Percentiles rank a stretch among this genome's conserved stretches.
Conservation (phyloP, 2,329 filamentous ascomycete genomes). For the Fusarium austroafricanum region DNA sequence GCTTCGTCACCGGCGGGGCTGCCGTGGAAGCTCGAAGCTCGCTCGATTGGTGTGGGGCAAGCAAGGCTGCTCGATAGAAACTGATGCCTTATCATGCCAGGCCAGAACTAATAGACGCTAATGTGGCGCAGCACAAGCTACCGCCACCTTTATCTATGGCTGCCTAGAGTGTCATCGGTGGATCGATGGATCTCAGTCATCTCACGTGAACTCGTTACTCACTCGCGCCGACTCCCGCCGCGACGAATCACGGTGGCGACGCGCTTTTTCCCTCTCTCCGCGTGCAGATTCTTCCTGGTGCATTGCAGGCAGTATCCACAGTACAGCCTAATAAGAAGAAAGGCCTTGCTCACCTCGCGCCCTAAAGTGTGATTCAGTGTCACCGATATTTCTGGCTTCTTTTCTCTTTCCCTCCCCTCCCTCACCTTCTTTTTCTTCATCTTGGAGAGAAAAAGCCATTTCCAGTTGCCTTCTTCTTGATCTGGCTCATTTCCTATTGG, state of each 20-base stretch:
- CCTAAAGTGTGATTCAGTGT: conserved; percentile 33
- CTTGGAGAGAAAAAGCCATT: neutral
- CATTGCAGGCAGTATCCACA: conserved; percentile 18
- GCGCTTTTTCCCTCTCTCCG: conserved; percentile 29
- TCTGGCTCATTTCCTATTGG: conserved; percentile 28
- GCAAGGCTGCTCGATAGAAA: conserved; percentile 21
- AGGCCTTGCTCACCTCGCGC: conserved; percentile 27
- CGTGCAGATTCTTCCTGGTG: conserved; percentile 31
- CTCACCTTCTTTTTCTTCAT: neutral
- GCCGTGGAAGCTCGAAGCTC: conserved; percentile 47
- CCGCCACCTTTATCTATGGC: conserved; percentile 40
- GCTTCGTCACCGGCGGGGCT: conserved; percentile 50
- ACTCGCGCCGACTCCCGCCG: conserved; percentile 48
- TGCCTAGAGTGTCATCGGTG: conserved; percentile 46
- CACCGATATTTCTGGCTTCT: conserved; percentile 29
- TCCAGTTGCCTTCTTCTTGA: conserved; percentile 34
- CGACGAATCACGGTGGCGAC: conserved; percentile 38
- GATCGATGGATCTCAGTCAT: neutral
- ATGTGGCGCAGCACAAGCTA: conserved; percentile 32
- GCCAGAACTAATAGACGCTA: neutral
- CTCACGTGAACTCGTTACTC: conserved; percentile 54
- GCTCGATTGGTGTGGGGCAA: conserved; percentile 49
- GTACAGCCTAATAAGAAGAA: conserved; percentile 25
- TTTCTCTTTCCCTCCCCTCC: neutral
- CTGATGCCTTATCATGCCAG: conserved; percentile 38